phyloP scores from a whole-genome alignment of 2,329 filamentous ascomycete genomes.

The Cladophialophora bantiana region DNA sequence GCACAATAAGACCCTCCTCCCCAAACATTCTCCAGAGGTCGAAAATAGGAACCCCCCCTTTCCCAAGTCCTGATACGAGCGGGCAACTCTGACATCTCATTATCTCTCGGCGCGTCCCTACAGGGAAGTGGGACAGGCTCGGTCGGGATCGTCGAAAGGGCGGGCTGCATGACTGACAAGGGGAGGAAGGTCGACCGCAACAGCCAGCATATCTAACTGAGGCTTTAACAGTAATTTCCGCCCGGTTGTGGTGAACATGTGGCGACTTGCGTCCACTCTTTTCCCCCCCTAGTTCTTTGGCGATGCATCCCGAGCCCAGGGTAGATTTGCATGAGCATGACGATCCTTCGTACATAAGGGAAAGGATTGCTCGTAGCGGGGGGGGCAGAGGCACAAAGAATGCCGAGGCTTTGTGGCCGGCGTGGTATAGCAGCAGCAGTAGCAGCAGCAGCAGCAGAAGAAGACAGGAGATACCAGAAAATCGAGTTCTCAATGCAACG shows the following conservation, averaged over 20 bases:
- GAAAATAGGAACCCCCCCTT: not conserved
- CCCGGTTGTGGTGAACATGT: not conserved
- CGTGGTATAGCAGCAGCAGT: too few species aligned
- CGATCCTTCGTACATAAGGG: too few species aligned
- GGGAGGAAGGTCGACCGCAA: not conserved
- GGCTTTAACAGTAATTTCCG: not conserved
- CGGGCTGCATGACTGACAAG: too few species aligned
- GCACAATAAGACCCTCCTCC: not conserved
- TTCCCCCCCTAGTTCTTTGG: not conserved
- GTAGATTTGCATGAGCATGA: not conserved
- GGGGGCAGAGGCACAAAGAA: too few species aligned
- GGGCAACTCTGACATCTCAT: not conserved
- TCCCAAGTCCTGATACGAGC: not conserved
- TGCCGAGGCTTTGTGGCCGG: too few species aligned
- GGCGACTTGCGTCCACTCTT: not conserved
- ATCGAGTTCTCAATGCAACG: too few species aligned
- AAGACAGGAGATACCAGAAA: too few species aligned
- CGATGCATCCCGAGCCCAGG: not conserved
- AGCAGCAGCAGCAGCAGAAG: too few species aligned
- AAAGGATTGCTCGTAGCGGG: too few species aligned
- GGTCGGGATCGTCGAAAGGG: too few species aligned
- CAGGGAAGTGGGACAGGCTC: not conserved
- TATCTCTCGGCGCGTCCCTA: not conserved
- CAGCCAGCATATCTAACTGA: not conserved
- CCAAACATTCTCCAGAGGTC: not conserved